These are phyloP conservation scores for Sclerotinia spermophila DNA, from an alignment of 2,329 filamentous ascomycete species.

Conservation along the genomic window DNA sequence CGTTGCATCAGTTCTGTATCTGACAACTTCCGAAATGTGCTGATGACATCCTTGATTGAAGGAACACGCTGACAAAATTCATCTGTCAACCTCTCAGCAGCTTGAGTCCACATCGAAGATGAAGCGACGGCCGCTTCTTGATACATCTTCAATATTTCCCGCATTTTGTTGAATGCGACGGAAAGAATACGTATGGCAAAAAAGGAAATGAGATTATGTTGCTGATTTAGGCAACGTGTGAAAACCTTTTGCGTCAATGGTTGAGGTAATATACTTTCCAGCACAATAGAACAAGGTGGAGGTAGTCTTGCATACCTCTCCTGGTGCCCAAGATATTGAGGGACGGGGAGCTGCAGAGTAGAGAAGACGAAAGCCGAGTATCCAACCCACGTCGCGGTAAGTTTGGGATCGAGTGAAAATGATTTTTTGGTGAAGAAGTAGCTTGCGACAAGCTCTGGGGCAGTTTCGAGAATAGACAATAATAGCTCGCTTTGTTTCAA, in stretches of 20 bases:
- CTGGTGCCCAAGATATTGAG: slow-evolving; percentile 65
- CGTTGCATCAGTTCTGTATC: slow-evolving; percentile 70
- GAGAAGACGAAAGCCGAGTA: slow-evolving; percentile 87
- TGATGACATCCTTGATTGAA: slow-evolving; percentile 74
- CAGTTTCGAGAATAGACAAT: slow-evolving; percentile 71
- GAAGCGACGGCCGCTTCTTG: slow-evolving; percentile 40
- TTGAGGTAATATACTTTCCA: slow-evolving; percentile 83
- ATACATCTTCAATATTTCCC: slow-evolving; percentile 42
- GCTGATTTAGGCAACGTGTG: slow-evolving; percentile 72
- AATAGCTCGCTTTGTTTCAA: slow-evolving; percentile 77
- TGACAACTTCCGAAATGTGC: slow-evolving; percentile 65
- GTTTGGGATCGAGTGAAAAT: slow-evolving; percentile 86
- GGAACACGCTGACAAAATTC: slow-evolving; percentile 78
- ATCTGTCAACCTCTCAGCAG: slow-evolving; percentile 62
- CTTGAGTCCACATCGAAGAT: slow-evolving; percentile 62
- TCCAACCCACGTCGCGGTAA: slow-evolving; percentile 91
- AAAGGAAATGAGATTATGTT: slow-evolving; percentile 77
- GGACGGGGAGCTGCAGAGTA: slow-evolving; percentile 70
- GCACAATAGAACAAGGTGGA: slow-evolving; percentile 71
- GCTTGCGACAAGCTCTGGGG: slow-evolving; percentile 81
- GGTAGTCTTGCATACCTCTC: slow-evolving; percentile 62
- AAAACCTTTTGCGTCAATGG: slow-evolving; percentile 78
- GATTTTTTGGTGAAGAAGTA: slow-evolving; percentile 79
- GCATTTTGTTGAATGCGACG: slow-evolving; percentile 74
- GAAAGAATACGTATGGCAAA: slow-evolving; percentile 80